phyloP scores from a whole-genome alignment of 2,329 filamentous ascomycete species.

The Alternaria triticimaculans region DNA sequence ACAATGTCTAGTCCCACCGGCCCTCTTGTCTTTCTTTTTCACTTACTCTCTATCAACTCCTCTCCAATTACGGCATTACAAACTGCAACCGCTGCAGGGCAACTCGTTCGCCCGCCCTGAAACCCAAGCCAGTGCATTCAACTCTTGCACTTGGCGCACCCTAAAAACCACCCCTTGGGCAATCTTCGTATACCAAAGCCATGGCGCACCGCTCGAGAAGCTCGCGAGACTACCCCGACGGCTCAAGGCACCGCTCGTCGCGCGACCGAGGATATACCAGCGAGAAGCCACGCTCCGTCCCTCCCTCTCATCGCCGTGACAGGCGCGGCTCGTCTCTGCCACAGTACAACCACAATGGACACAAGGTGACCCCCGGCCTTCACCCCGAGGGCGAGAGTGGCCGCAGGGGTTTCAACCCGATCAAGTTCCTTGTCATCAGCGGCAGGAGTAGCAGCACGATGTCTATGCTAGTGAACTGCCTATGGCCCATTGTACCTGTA shows the following conservation, averaged over 20 bases:
- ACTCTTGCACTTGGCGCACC: slow-evolving; percentile 11
- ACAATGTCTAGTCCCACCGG: slow-evolving; percentile 4
- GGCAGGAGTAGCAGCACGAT: slow-evolving; percentile 68
- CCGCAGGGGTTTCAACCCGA: slow-evolving; percentile 68
- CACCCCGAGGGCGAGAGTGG: slow-evolving; percentile 70
- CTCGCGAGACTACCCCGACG: slow-evolving; percentile 22
- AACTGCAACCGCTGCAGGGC: slow-evolving; percentile 13
- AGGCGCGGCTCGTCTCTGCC: slow-evolving; percentile 33
- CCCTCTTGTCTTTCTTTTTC: slow-evolving; percentile 9
- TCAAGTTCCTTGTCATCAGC: slow-evolving; percentile 68
- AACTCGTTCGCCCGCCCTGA: slow-evolving; percentile 19
- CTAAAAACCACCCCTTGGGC: neutral
- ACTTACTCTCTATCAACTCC: neutral
- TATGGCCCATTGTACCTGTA: slow-evolving; percentile 77
- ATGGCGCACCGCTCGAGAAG: slow-evolving; percentile 28
- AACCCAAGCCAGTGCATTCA: slow-evolving; percentile 13
- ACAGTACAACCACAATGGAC: slow-evolving; percentile 54
- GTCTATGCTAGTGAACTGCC: slow-evolving; percentile 70
- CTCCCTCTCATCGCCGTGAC: slow-evolving; percentile 14
- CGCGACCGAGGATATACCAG: slow-evolving; percentile 29
- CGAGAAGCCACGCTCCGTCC: slow-evolving; percentile 31
- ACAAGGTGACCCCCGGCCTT: slow-evolving; percentile 52
- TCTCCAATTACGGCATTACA: slow-evolving; percentile 3
- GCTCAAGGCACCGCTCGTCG: slow-evolving; percentile 16
- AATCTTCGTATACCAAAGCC: slow-evolving; percentile 1